Base-by-base conservation (phyloP, 1,139 yeast species). In the Kurtzmaniella quercitrusa region DNA sequence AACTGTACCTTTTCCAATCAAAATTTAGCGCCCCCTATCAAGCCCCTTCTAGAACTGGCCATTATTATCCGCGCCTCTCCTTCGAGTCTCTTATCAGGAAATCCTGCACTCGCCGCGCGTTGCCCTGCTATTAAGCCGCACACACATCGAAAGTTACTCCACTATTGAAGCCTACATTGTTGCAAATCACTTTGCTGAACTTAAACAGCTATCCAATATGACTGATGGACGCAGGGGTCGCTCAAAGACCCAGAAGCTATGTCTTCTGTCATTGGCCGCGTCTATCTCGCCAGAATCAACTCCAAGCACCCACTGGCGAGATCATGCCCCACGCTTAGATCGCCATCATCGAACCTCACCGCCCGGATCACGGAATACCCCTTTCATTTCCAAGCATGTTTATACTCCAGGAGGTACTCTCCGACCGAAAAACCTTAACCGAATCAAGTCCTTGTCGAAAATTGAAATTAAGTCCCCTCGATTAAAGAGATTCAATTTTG, bases 371-470 rank as follows among this genome's bases (percentile, higher is more conserved):
- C 6, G 37, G 20, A 34, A 34, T 26, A 9, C 37, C 21, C 9
- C 26, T 11, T 19, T n/a, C 5, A 18, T 15, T n/a, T 18, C 41
- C 22, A 22, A 22, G 23, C 33, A 28, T 14, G 39, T 15, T 2
- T 40, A 21, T 12, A 40, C 40, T 7, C 28, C 40, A 6, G 42
- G 36, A 23, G 44, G 38, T 8, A 17, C 38, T 18, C n/a, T 42
- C 9, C 17, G 40, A 11, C 43, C 40, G 14, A 39, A 42, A 20
- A 42, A 42, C 21, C 30, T 54, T 15, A 42, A 50, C 21, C 45
- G 52, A 38, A 59, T 60, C 28, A 57, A 50, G 43, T 58, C 65
- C 3, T 41, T 60, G 14, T 55, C 54, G n/a, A 59, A 55, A 38
- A 43, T 59, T 5, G 60, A 59, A 38, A 49, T 58, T 3, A 48